These are phyloP conservation scores for Pyrenula aspistea DNA, from an alignment of 495 filamentous ascomycete genomes.

Conservation along the genomic window DNA sequence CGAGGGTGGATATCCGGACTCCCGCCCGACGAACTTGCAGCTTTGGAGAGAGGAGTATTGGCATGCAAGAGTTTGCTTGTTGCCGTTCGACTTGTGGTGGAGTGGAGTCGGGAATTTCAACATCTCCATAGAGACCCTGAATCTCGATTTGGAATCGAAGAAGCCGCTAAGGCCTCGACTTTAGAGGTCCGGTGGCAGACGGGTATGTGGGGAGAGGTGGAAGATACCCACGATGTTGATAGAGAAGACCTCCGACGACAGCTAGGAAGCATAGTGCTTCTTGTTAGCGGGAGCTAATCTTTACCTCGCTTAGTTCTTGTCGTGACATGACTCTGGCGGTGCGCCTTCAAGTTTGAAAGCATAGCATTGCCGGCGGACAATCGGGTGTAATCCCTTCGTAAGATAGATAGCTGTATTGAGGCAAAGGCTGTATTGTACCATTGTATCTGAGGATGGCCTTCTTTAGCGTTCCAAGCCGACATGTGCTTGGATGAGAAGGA, in stretches of 20 bases:
- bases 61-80: conserved; percentile 78
- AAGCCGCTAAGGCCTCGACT: conserved; percentile 66
- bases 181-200: conserved; percentile 89
- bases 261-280: conserved; percentile 70
- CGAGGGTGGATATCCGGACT: conserved; percentile 66
- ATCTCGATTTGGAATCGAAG: conserved; percentile 34
- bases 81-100: conserved; percentile 62
- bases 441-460: no score
- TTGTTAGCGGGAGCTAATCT: conserved; percentile 49
- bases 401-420: no score
- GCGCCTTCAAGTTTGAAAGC: no score
- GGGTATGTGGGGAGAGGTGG: conserved; percentile 85
- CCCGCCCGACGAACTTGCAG: conserved; percentile 67
- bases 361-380: no score
- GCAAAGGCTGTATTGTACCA: no score
- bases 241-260: conserved; percentile 83
- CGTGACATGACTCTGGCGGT: no score
- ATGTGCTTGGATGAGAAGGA: no score
- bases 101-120: conserved; percentile 73
- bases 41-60: conserved; percentile 68
- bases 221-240: conserved; percentile 96
- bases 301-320: no score
- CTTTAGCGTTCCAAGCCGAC: no score
- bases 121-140: conserved; percentile 20
- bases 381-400: no score